Percentiles rank a stretch among this genome's conserved stretches.
phyloP scores from a whole-genome alignment of 1,284 basidiomycete species.

The Cystobasidiaceae sp. region DNA sequence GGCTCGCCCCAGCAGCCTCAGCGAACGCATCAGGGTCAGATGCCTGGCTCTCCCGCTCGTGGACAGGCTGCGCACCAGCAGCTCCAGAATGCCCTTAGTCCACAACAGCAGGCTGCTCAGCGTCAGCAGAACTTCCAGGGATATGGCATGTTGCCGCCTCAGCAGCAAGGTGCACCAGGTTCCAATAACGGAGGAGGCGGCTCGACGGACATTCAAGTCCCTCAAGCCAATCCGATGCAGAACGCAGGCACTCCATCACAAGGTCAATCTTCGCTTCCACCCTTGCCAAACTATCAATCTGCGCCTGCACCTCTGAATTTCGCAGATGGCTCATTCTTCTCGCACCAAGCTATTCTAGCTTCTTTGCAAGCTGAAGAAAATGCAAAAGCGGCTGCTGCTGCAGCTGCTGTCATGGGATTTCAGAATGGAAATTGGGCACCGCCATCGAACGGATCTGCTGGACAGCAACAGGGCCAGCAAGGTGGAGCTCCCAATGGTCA shows the following conservation, averaged over 20 bases:
- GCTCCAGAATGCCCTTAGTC: not conserved
- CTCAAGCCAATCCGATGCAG: not conserved
- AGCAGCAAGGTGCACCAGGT: not conserved
- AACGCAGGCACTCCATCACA: not conserved
- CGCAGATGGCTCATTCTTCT: slow-evolving; percentile 25
- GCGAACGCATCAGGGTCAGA: slow-evolving; percentile 2
- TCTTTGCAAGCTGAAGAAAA: slow-evolving; percentile 16
- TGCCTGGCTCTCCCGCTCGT: no score
- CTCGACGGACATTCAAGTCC: slow-evolving; percentile 16
- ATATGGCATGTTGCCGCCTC: slow-evolving; percentile 3
- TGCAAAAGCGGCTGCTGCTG: slow-evolving; percentile 10
- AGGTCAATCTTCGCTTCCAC: slow-evolving; percentile 19
- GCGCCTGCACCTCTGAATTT: slow-evolving; percentile 23
- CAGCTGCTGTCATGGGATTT: slow-evolving; percentile 9
- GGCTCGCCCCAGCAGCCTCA: slow-evolving; percentile 13
- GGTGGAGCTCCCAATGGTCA: not conserved
- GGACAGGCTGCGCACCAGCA: slow-evolving; percentile 2
- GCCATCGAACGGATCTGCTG: not conserved
- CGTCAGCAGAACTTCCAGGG: slow-evolving; percentile 1
- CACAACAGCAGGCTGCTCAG: not conserved
- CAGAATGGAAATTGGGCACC: slow-evolving; percentile 5
- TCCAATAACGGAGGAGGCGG: not conserved
- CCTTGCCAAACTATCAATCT: slow-evolving; percentile 25
- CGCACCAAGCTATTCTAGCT: slow-evolving; percentile 27
- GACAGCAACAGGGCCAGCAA: slow-evolving; percentile 5